Evolutionary conservation across 352 stramenopile species (phyloP).

Genomic region (Pythium brassicae): DNA sequence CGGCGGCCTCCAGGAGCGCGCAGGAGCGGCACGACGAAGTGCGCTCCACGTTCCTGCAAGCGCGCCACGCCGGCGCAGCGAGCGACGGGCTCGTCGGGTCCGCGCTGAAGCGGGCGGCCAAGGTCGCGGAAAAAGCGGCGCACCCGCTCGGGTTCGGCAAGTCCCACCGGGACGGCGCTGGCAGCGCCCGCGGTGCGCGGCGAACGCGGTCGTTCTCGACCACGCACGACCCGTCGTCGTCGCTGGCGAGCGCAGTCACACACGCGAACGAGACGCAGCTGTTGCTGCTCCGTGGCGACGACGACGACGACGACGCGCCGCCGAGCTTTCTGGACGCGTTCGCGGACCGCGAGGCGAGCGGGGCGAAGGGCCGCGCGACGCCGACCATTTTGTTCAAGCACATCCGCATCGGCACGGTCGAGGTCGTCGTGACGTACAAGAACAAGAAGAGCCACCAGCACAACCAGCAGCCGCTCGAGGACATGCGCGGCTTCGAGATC

Average conservation of each 20-base stretch:
- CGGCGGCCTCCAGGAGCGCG: slow-evolving; percentile 12
- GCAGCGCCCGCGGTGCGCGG: background rate
- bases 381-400: slow-evolving; percentile 76
- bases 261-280: slow-evolving; percentile 26
- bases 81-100: slow-evolving; percentile 39
- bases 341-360: slow-evolving; percentile 19
- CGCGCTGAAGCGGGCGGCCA: slow-evolving; percentile 52
- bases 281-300: slow-evolving; percentile 5
- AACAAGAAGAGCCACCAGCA: slow-evolving; percentile 47
- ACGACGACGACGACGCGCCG: background rate
- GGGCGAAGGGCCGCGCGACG: slow-evolving; percentile 39
- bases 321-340: background rate
- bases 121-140: slow-evolving; percentile 58
- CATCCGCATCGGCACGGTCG: slow-evolving; percentile 70
- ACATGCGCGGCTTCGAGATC: slow-evolving; percentile 82
- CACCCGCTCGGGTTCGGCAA: slow-evolving; percentile 43
- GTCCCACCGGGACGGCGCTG: slow-evolving; percentile 17
- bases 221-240: slow-evolving; percentile 42
- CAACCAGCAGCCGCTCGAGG: slow-evolving; percentile 56
- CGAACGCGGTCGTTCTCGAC: slow-evolving; percentile 10
- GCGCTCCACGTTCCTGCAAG: slow-evolving; percentile 57
- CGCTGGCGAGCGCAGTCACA: slow-evolving; percentile 28
- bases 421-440: slow-evolving; percentile 80
- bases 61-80: slow-evolving; percentile 14
- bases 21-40: slow-evolving; percentile 57